Base-by-base conservation (phyloP, 176 grass and related monocot genomes). In the Musa beccarii region DNA sequence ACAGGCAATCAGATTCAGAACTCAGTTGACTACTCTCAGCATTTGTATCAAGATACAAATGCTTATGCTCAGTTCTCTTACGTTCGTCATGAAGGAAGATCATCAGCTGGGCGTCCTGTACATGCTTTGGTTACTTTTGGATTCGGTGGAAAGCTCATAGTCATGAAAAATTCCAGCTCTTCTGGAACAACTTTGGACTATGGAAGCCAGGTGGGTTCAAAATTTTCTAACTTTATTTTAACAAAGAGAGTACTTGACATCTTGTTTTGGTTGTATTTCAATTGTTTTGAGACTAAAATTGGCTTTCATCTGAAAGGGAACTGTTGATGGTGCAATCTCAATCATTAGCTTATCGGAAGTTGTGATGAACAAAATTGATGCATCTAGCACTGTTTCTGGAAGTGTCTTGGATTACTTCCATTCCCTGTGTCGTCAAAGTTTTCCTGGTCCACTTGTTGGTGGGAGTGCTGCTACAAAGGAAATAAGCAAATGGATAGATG, bases 401-500 rank as follows among this genome's bases (percentile, higher is more conserved):
- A 69, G 79, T 63, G 78, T 61, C 10, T 76, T 84, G 73, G 75
- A 83, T 74, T 94, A 94, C 67, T 99, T 99, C 71, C 78, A 76
- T 75, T 78, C 91, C 67, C 82, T 99, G 63, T 91, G 80, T 49
- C 86, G 54, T 55, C 90, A 89, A 82, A 76, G 86, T 79, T 79
- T 92, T 78, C 96, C 91, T 66, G 96, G 96, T 52, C 96, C 96
- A 76, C 96, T 99, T 76, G 91, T 92, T 54, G 91, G 95, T 82
- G 91, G 88, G 80, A 94, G 55, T 79, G 90, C 83, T 82, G 81
- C 86, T 79, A 71, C 91, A 71, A 99, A 99, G 86, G 91, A 95
- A 83, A 85, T 95, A 49, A 91, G 89, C 75, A 99, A 92, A 84
- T 99, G 96, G 91, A 77, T 99, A 73, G 89, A 95, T 89, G 96